phyloP scores from a whole-genome alignment of 306 rosid genomes.

The Rosa lucieae region DNA sequence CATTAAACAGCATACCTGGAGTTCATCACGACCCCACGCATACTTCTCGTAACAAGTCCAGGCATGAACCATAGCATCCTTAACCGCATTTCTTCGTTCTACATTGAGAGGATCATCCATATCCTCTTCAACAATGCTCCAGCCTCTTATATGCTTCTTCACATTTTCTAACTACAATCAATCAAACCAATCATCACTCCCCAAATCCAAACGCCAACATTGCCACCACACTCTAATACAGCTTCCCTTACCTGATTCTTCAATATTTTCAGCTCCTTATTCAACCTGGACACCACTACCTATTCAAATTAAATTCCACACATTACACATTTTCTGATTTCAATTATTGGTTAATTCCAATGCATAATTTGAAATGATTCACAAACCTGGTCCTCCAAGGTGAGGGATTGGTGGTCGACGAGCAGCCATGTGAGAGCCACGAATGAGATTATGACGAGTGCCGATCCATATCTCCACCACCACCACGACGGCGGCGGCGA shows the following conservation, averaged over 20 bases:
- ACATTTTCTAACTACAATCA: constrained; percentile 40
- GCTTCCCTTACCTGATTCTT: constrained; percentile 30
- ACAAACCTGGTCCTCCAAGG: constrained; percentile 20
- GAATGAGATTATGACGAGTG: constrained; percentile 31
- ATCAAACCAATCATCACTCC: background rate
- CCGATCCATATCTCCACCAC: constrained; percentile 32
- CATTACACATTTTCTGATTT: background rate
- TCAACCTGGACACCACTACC: constrained; percentile 44
- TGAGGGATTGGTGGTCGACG: constrained; percentile 41
- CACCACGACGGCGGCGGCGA: constrained; percentile 16
- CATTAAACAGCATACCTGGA: constrained; percentile 35
- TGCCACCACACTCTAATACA: constrained; percentile 2
- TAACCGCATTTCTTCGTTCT: constrained; percentile 46
- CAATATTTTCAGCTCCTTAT: constrained; percentile 38
- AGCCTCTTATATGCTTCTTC: constrained; percentile 14
- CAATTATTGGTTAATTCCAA: background rate
- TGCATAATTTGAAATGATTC: background rate
- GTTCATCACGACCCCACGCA: constrained; percentile 75
- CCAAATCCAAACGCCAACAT: background rate
- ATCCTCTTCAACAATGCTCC: constrained; percentile 21
- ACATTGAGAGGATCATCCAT: constrained; percentile 37
- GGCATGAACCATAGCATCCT: constrained; percentile 55
- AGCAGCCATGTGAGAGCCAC: constrained; percentile 36
- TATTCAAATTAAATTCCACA: constrained; percentile 11
- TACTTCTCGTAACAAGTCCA: constrained; percentile 62